Percentiles rank a stretch among this genome's conserved stretches.
phyloP scores from a whole-genome alignment of 2,329 filamentous ascomycete genomes.

The Trematosphaeria pertusa region DNA sequence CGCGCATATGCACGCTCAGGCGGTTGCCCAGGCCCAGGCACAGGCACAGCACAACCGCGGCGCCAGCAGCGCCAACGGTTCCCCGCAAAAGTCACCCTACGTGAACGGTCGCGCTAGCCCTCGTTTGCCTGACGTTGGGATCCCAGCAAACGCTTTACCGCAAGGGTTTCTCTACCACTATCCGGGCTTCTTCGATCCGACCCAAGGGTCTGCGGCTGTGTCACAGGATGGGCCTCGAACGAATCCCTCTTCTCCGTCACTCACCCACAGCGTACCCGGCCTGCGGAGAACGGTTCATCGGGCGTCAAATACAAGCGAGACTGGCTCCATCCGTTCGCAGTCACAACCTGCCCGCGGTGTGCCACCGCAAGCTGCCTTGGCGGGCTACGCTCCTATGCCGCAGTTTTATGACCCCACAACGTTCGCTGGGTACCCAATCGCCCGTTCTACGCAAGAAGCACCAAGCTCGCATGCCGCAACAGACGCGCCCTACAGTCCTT shows the following conservation, averaged over 20 bases:
- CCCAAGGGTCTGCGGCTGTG: conserved; percentile 45
- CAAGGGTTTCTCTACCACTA: conserved; percentile 56
- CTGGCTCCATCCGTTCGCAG: conserved; percentile 54
- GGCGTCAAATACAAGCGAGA: conserved; percentile 52
- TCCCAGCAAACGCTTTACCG: conserved; percentile 40
- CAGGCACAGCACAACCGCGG: conserved; percentile 34
- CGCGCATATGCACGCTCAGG: conserved; percentile 46
- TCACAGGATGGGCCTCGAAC: conserved; percentile 54
- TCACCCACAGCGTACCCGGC: conserved; percentile 52
- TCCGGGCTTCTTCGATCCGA: conserved; percentile 50
- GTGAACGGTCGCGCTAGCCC: conserved; percentile 43
- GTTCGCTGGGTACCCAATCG: conserved; percentile 43
- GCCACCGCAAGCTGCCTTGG: conserved; percentile 48
- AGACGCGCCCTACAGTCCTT: conserved; percentile 31
- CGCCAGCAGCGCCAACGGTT: conserved; percentile 46
- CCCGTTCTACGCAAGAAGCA: conserved; percentile 41
- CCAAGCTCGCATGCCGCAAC: conserved; percentile 23
- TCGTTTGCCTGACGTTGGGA: conserved; percentile 34
- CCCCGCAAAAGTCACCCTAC: conserved; percentile 49
- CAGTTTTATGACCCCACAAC: conserved; percentile 38
- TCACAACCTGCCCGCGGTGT: conserved; percentile 57
- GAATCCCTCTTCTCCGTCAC: conserved; percentile 58
- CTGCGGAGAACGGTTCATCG: conserved; percentile 52
- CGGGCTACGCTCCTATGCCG: conserved; percentile 49
- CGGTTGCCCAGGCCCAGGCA: conserved; percentile 46